These are phyloP conservation scores for Castanea sativa DNA, from an alignment of 306 rosid genomes.

Conservation along the genomic window DNA sequence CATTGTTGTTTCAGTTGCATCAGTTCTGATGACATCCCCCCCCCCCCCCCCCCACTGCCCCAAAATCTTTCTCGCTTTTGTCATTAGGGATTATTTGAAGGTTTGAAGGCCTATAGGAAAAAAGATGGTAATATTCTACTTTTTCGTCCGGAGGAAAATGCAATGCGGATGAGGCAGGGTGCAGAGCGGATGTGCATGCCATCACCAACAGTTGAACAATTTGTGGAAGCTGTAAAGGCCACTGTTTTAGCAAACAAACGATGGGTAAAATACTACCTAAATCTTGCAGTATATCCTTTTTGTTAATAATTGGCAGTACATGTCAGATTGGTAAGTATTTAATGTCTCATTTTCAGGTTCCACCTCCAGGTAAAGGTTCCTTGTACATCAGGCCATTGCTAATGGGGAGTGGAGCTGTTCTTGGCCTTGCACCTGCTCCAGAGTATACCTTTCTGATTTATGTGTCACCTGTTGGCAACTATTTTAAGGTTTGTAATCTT, in stretches of 20 bases:
- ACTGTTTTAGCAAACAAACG: slow-evolving; percentile 90
- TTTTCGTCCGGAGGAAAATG: slow-evolving; percentile 96
- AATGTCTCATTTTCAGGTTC: slow-evolving; percentile 60
- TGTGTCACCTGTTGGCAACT: slow-evolving; percentile 98
- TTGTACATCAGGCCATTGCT: slow-evolving; percentile 91
- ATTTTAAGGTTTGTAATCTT: slow-evolving; percentile 69
- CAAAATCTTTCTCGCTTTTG: slow-evolving; percentile 7
- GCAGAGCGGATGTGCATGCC: slow-evolving; percentile 99
- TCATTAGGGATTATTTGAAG: slow-evolving; percentile 89
- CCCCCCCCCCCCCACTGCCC: too few relatives aligned
- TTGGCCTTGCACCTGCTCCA: slow-evolving; percentile 95
- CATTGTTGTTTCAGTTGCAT: neutral
- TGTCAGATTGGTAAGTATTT: slow-evolving; percentile 6
- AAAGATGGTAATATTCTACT: slow-evolving; percentile 71
- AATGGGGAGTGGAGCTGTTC: slow-evolving; percentile 97
- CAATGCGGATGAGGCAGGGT: slow-evolving; percentile 67
- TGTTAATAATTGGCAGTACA: neutral
- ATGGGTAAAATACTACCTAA: slow-evolving; percentile 52
- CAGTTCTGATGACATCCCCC: neutral
- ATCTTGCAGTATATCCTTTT: neutral
- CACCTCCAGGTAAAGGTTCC: slow-evolving; percentile 93
- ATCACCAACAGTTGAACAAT: slow-evolving; percentile 75
- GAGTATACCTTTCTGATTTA: slow-evolving; percentile 91
- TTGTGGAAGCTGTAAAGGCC: slow-evolving; percentile 84
- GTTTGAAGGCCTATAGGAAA: slow-evolving; percentile 87